phyloP scores from a whole-genome alignment of 306 rosid genomes.

The Ormosia semicastrata region DNA sequence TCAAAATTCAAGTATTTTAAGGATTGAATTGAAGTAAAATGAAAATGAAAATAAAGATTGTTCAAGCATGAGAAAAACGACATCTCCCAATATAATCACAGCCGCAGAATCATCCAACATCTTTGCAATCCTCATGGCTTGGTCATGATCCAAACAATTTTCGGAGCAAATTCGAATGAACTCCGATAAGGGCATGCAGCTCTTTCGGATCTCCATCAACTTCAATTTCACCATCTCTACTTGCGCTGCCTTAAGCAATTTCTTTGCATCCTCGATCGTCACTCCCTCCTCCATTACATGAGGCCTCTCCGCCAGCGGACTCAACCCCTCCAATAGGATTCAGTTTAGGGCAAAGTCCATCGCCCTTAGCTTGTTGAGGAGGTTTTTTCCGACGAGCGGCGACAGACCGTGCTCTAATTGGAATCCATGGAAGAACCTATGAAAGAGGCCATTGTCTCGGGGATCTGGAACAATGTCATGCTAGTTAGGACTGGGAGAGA shows the following conservation, averaged over 20 bases:
- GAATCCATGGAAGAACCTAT: conserved; percentile 44
- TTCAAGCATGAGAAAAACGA: conserved; percentile 68
- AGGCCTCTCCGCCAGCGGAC: no score
- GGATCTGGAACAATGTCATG: no score
- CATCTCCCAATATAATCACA: no score
- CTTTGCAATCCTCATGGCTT: conserved; percentile 53
- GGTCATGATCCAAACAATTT: conserved; percentile 45
- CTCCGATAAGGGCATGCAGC: conserved; percentile 55
- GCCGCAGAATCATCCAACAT: conserved; percentile 69
- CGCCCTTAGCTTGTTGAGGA: conserved; percentile 46
- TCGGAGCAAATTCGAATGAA: conserved; percentile 59
- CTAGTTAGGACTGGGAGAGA: no score
- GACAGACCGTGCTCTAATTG: conserved; percentile 31
- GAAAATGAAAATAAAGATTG: conserved; percentile 25
- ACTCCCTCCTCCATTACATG: not conserved
- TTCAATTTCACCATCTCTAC: conserved; percentile 61
- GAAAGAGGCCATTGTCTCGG: no score
- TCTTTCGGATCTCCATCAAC: conserved; percentile 38
- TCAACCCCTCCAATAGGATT: no score
- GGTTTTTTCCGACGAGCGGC: conserved; percentile 36
- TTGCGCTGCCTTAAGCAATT: conserved; percentile 58
- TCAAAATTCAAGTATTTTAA: not conserved
- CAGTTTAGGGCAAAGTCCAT: conserved; percentile 55
- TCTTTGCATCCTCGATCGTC: conserved; percentile 54
- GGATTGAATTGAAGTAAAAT: not conserved